Percentiles rank a stretch among this genome's conserved stretches.
These are phyloP conservation scores for Neurospora discreta DNA, from an alignment of 495 filamentous ascomycete species.

Conservation along the genomic window DNA sequence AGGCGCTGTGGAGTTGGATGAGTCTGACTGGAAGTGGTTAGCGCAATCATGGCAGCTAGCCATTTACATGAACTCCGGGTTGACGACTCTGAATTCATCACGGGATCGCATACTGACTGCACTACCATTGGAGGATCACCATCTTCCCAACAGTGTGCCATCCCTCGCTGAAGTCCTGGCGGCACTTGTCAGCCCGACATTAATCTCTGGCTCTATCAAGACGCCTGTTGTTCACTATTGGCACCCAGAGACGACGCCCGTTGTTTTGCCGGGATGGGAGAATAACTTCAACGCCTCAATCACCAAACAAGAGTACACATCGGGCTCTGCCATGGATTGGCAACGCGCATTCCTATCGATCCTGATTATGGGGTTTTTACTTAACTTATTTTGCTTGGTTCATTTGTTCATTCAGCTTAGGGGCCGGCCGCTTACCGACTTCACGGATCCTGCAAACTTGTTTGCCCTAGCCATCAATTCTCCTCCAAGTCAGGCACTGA, in stretches of 20 bases:
- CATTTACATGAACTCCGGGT: slow-evolving; percentile 49
- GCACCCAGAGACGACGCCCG: slow-evolving; percentile 21
- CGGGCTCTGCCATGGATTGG: slow-evolving; percentile 43
- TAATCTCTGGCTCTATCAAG: slow-evolving; percentile 41
- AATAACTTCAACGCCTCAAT: slow-evolving; percentile 49
- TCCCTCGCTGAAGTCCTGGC: slow-evolving; percentile 57
- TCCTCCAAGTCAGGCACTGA: slow-evolving; percentile 41
- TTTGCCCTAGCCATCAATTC: slow-evolving; percentile 61
- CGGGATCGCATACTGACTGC: slow-evolving; percentile 55
- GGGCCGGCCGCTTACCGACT: slow-evolving; percentile 38
- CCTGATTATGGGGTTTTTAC: slow-evolving; percentile 4
- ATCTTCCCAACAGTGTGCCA: slow-evolving; percentile 33
- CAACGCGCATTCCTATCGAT: slow-evolving; percentile 37
- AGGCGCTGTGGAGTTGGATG: slow-evolving; percentile 22
- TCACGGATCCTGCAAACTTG: slow-evolving; percentile 62
- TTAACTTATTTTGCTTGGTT: slow-evolving; percentile 7
- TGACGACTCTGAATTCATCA: slow-evolving; percentile 44
- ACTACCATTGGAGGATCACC: slow-evolving; percentile 22
- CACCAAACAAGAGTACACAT: slow-evolving; percentile 49
- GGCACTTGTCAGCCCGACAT: slow-evolving; percentile 51
- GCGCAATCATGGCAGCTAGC: slow-evolving; percentile 45
- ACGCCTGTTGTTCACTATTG: slow-evolving; percentile 44
- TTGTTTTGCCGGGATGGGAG: slow-evolving; percentile 20
- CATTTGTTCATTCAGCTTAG: slow-evolving; percentile 15
- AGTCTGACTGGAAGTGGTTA: slow-evolving; percentile 48